Evolutionary conservation across 306 rosid species (phyloP).

Genomic region (Parietaria judaica): DNA sequence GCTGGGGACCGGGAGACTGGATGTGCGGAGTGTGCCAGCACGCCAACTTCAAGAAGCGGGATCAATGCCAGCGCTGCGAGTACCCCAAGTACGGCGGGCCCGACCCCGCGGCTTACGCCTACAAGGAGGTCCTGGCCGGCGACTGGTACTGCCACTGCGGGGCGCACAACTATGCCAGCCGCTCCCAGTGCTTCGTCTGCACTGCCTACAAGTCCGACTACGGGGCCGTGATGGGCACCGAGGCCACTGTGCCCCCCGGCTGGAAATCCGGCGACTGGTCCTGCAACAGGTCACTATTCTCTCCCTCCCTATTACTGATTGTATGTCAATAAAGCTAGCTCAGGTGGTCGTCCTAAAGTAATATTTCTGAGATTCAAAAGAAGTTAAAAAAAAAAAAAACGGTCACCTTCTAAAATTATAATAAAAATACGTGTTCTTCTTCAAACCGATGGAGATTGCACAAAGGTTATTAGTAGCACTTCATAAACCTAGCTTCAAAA

Average conservation of each 20-base stretch:
- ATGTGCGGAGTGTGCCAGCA: slow-evolving; percentile 89
- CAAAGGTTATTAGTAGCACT: no score
- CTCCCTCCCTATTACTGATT: not conserved
- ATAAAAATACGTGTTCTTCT: no score
- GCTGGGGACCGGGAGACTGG: slow-evolving; percentile 88
- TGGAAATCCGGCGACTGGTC: slow-evolving; percentile 98
- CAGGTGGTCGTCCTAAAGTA: no score
- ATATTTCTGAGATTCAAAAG: no score
- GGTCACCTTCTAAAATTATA: no score
- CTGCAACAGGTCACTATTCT: slow-evolving; percentile 56
- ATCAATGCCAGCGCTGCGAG: slow-evolving; percentile 68
- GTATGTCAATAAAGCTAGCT: no score
- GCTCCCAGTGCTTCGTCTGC: slow-evolving; percentile 68
- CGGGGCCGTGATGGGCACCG: slow-evolving; percentile 34
- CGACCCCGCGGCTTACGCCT: slow-evolving; percentile 61
- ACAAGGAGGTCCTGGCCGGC: slow-evolving; percentile 74
- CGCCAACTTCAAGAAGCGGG: slow-evolving; percentile 78
- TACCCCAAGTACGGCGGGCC: slow-evolving; percentile 93
- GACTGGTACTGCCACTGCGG: slow-evolving; percentile 95
- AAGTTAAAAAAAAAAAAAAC: no score
- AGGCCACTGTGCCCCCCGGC: slow-evolving; percentile 57
- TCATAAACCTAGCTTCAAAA: no score
- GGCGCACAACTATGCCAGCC: slow-evolving; percentile 89
- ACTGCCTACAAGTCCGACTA: slow-evolving; percentile 50
- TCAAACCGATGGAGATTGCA: no score